Evolutionary conservation across 208 protist genomes (phyloP).

Genomic region (Crithidia sp.): DNA sequence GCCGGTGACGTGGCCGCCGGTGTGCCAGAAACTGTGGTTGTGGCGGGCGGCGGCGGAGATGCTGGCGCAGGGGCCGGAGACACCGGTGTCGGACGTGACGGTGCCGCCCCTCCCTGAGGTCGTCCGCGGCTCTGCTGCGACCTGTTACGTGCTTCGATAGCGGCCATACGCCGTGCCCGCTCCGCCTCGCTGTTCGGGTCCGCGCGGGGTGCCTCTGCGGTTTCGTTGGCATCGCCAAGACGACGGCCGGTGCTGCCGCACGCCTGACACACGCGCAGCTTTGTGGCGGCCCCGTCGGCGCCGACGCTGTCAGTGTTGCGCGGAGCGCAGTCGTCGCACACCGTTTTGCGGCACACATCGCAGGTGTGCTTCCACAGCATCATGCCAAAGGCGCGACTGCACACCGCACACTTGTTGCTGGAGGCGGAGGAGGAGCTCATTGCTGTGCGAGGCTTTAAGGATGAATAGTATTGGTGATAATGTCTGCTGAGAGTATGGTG

Average conservation of each 20-base stretch:
- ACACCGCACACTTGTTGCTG: conserved; percentile 46
- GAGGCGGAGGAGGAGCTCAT: background rate
- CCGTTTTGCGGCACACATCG: conserved; percentile 41
- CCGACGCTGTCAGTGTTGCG: conserved; percentile 24
- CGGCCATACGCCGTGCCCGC: conserved; percentile 40
- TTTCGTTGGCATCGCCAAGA: conserved; percentile 9
- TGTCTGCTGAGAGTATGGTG: too few relatives aligned
- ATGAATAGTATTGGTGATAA: background rate
- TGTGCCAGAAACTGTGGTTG: background rate
- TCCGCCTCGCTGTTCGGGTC: conserved; percentile 47
- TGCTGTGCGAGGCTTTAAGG: background rate
- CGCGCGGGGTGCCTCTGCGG: background rate
- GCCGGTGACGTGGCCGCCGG: background rate
- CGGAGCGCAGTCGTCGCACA: conserved; percentile 74
- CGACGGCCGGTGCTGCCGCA: conserved; percentile 16
- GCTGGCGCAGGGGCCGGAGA: background rate
- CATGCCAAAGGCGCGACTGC: conserved; percentile 52
- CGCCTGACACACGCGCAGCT: conserved; percentile 29
- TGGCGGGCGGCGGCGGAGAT: background rate
- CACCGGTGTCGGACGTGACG: background rate
- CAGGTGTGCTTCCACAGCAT: conserved; percentile 63
- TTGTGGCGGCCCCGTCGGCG: conserved; percentile 18
- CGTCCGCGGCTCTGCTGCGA: conserved; percentile 33
- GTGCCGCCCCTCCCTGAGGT: conserved; percentile 4
- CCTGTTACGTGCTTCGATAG: conserved; percentile 51